Evolutionary conservation across 495 filamentous ascomycete species (phyloP).

Genomic region (Trichoderma asperelloides): DNA sequence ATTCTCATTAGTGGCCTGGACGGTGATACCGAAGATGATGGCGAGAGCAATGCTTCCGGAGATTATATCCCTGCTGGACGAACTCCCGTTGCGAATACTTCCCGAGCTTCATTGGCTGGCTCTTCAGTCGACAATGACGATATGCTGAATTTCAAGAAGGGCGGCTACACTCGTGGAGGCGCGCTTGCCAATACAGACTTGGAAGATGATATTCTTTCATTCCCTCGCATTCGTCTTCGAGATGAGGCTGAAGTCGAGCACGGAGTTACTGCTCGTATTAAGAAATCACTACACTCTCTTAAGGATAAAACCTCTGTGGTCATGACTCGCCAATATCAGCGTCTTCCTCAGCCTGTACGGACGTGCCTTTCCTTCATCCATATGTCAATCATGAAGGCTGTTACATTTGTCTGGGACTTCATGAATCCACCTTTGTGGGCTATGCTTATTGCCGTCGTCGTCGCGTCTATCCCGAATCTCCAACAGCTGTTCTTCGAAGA

Average conservation of each 20-base stretch:
- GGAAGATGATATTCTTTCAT: constrained; percentile 31
- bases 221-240: constrained; percentile 31
- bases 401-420: constrained; percentile 69
- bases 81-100: constrained; percentile 34
- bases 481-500: constrained; percentile 81
- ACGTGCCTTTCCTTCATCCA: constrained; percentile 37
- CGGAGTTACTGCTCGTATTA: constrained; percentile 23
- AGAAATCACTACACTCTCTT: neutral
- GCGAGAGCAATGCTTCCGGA: constrained; percentile 27
- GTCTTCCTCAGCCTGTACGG: constrained; percentile 53
- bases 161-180: neutral
- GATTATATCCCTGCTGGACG: constrained; percentile 37
- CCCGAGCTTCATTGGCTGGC: constrained; percentile 30
- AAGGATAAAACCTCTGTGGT: neutral
- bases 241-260: constrained; percentile 21
- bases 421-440: constrained; percentile 99
- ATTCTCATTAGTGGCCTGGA: constrained; percentile 25
- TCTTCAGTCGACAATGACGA: constrained; percentile 28
- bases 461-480: constrained; percentile 80
- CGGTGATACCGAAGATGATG: constrained; percentile 12
- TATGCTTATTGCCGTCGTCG: constrained; percentile 80
- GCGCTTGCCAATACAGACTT: constrained; percentile 10
- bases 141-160: constrained; percentile 19
- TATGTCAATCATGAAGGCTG: constrained; percentile 40
- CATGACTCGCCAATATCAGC: constrained; percentile 18